Conservation (phyloP, 1,139 yeast genomes). For the Lodderomyces pseudojiufengensis region DNA sequence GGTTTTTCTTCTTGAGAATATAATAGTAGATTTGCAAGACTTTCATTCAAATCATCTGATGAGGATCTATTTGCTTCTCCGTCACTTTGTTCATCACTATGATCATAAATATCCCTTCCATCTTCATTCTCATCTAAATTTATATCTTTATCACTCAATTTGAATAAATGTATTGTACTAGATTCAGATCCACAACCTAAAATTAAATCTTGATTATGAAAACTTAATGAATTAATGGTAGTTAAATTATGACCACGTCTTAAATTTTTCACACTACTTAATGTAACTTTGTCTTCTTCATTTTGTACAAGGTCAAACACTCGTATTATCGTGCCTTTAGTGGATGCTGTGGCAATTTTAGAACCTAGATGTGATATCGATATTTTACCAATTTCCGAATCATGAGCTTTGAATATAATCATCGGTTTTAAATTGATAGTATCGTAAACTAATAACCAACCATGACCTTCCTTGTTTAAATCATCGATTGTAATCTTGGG, state of each 20-base stretch:
- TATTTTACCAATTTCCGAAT: conserved; percentile 45
- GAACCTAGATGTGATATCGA: conserved; percentile 50
- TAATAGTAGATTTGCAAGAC: conserved; percentile 38
- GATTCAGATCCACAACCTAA: conserved; percentile 68
- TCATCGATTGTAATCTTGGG: conserved; percentile 23
- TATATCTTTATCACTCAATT: conserved; percentile 18
- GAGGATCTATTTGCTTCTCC: conserved; percentile 12
- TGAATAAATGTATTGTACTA: conserved; percentile 67
- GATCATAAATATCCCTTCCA: conserved; percentile 9
- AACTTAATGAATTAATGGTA: conserved; percentile 50
- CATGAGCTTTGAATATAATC: conserved; percentile 59
- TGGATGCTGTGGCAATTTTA: conserved; percentile 63
- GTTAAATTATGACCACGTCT: conserved; percentile 69
- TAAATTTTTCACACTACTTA: conserved; percentile 46
- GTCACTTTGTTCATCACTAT: conserved; percentile 14
- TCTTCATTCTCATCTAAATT: conserved; percentile 10
- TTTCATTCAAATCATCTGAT: conserved; percentile 40
- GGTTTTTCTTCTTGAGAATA: conserved; percentile 12
- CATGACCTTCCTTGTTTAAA: conserved; percentile 25
- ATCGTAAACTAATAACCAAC: conserved; percentile 56
- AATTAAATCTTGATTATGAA: conserved; percentile 47
- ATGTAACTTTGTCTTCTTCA: conserved; percentile 14
- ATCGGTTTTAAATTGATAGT: conserved; percentile 53
- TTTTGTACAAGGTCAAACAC: conserved; percentile 29
- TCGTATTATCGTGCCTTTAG: conserved; percentile 69